phyloP scores from a whole-genome alignment of 768 basidiomycete genomes.

The Termitomyces sp. region DNA sequence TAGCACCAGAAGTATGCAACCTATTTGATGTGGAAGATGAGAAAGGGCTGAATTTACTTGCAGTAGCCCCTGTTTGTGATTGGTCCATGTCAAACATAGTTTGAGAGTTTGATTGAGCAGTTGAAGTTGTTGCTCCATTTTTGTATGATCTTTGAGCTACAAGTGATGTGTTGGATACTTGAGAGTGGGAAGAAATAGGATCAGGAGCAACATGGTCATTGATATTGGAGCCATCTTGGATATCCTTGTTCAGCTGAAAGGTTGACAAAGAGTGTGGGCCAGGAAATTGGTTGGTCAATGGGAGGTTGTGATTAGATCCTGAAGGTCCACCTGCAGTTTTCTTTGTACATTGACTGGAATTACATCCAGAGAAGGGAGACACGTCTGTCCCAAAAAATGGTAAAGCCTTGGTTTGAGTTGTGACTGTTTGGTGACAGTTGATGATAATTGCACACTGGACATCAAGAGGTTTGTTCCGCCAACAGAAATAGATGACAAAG shows the following conservation, averaged over 20 bases:
- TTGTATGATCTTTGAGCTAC: background rate
- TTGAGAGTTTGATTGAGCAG: background rate
- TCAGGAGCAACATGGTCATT: too few relatives aligned
- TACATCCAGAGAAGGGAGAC: background rate
- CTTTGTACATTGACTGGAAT: background rate
- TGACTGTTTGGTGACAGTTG: background rate
- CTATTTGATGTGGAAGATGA: background rate
- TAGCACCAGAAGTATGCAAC: background rate
- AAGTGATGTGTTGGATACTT: too few relatives aligned
- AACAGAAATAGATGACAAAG: conserved; percentile 22
- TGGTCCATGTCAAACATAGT: background rate
- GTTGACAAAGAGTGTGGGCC: background rate
- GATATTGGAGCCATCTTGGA: background rate
- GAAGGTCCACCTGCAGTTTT: background rate
- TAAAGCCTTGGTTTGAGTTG: too few relatives aligned
- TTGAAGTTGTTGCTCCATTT: background rate
- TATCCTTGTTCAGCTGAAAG: background rate
- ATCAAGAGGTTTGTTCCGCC: conserved; percentile 31
- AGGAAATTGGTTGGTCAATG: background rate
- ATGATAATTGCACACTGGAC: conserved; percentile 9
- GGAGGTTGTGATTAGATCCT: background rate
- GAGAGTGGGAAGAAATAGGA: too few relatives aligned
- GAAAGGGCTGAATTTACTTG: background rate
- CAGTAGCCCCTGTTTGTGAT: background rate
- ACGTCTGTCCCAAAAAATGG: background rate